These are phyloP conservation scores for Aspergillus proliferans DNA, from an alignment of 2,329 filamentous ascomycete species.

Conservation along the genomic window DNA sequence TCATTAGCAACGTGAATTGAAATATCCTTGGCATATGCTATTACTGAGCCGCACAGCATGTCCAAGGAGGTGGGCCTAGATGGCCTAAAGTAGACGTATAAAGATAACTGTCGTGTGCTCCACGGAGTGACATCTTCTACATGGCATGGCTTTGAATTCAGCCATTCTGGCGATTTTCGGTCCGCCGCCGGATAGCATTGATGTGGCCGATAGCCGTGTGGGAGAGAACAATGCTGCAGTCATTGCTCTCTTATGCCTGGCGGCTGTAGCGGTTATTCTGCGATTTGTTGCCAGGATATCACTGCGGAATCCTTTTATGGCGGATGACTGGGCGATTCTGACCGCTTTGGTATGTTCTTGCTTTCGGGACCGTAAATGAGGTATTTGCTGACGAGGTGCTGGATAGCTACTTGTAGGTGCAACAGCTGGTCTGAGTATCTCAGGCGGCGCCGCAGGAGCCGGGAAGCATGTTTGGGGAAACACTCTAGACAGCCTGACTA, in stretches of 20 bases:
- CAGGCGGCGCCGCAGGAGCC: neutral
- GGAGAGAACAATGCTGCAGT: constrained; percentile 7
- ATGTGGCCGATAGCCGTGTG: constrained; percentile 5
- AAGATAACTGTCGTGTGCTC: no score
- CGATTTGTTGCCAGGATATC: constrained; percentile 8
- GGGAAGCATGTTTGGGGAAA: no score
- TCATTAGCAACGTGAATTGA: no score
- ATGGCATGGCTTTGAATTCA: no score
- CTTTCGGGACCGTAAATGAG: no score
- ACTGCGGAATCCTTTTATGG: constrained; percentile 6
- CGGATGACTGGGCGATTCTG: constrained; percentile 13
- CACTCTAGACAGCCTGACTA: neutral
- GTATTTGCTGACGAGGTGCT: neutral
- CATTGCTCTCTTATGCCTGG: constrained; percentile 5
- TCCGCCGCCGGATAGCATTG: constrained; percentile 3
- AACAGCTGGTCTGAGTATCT: constrained; percentile 3
- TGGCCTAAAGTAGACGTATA: no score
- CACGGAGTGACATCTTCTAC: no score
- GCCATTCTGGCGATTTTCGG: constrained; percentile 6
- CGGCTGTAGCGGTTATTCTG: constrained; percentile 5
- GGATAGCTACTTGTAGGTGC: neutral
- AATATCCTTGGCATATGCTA: no score
- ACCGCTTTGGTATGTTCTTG: constrained; percentile 4
- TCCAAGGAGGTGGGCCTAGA: no score
- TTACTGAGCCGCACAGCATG: no score